Base-by-base conservation (phyloP, 1,284 basidiomycete species). In the Coniferiporia sulphurascens region DNA sequence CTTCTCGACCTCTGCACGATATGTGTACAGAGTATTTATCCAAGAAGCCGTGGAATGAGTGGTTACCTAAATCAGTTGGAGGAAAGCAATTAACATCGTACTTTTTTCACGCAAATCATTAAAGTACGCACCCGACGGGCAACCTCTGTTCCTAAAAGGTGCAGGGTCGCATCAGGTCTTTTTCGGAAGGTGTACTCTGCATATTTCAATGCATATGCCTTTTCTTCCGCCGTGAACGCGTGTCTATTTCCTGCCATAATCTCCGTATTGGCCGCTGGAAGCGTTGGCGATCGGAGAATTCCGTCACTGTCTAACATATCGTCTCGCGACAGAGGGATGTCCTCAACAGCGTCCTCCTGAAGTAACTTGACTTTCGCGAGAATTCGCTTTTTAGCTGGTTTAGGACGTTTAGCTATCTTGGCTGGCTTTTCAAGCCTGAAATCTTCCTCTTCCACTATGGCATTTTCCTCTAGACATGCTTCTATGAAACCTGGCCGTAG, bases 401-500 rank as follows among this genome's bases (percentile, higher is more conserved):
- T 27, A 27, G 27, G 3, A 3, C 3, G 27, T 27, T 27, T 27
- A 27, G 27, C 3, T 27, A 27, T 2, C 27, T 27, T 27, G 27
- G 27, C 27, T 5, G 27, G 27, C 5, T 27, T 27, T 27, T 52
- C 71, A 64, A 64, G 62, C 38, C 66, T 52, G 63, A 73, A 79
- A 12, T 73, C 68, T 1, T 72, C 67, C n/a, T 77, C 69, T 59
- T 83, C 76, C 54, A 85, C 63, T 13, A 89, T 61, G 8, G 63
- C 68, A 15, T 73, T 70, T 59, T 76, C 69, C 48, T 74, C 72
- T 21, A 85, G 67, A 59, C 78, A 87, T 52, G 85, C 82, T 19
- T 74, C 64, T 17, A 89, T 73, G 66, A 86, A 89, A 8, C 74
- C 70, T 0, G 80, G 70, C 36, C 73, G 74, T 12, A 89, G 74